phyloP scores from a whole-genome alignment of 2,329 filamentous ascomycete species.

The Lithohypha guttulata region DNA sequence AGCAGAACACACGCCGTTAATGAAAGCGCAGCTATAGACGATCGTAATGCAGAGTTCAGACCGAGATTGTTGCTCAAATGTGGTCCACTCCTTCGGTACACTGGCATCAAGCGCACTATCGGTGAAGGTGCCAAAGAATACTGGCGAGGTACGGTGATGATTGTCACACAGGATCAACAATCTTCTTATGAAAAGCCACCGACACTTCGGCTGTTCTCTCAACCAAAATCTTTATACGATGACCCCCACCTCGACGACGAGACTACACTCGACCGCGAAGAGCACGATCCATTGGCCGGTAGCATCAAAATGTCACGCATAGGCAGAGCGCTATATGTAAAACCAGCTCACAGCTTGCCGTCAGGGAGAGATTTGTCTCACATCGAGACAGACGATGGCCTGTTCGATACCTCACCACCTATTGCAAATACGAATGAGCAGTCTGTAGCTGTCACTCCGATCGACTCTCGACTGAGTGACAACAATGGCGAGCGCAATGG shows the following conservation, averaged over 20 bases:
- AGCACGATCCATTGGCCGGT: conserved; percentile 81
- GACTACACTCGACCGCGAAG: conserved; percentile 59
- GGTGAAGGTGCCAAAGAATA: conserved; percentile 45
- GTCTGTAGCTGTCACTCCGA: conserved; percentile 32
- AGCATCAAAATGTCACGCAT: conserved; percentile 75
- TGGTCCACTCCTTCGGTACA: conserved; percentile 81
- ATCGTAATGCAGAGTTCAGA: conserved; percentile 47
- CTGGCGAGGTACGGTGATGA: conserved; percentile 92
- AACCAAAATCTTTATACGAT: conserved; percentile 71
- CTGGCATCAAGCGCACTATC: conserved; percentile 57
- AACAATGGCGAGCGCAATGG: conserved; percentile 68
- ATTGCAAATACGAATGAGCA: conserved; percentile 27
- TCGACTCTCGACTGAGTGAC: conserved; percentile 36
- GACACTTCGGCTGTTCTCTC: conserved; percentile 71
- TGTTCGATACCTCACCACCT: conserved; percentile 58
- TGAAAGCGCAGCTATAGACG: conserved; percentile 14
- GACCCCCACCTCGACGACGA: conserved; percentile 62
- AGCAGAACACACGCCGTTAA: conserved; percentile 39
- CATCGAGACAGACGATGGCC: conserved; percentile 67
- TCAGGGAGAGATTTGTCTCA: conserved; percentile 68
- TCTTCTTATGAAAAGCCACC: conserved; percentile 75
- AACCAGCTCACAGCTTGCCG: conserved; percentile 75
- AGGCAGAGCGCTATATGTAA: conserved; percentile 77
- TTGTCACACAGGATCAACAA: conserved; percentile 74
- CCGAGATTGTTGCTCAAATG: conserved; percentile 79